phyloP scores from a whole-genome alignment of 495 filamentous ascomycete species.

The Aspergillus leporis region DNA sequence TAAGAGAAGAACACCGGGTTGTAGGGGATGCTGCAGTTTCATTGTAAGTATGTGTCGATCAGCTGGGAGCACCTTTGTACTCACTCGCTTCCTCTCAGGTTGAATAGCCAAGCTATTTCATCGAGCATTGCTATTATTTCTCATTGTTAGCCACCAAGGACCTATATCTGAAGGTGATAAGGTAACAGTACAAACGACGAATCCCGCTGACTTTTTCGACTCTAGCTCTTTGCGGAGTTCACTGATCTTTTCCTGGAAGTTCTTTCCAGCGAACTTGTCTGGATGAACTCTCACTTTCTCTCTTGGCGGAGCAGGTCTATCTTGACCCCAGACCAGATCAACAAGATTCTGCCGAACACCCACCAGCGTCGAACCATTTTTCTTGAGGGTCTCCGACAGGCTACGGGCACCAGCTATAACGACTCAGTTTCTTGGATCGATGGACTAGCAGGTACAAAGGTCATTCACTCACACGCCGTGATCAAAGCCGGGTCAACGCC shows the following conservation, averaged over 20 bases:
- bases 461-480: conserved; percentile 59
- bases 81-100: conserved; percentile 89
- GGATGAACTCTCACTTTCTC: conserved; percentile 72
- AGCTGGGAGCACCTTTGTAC: conserved; percentile 14
- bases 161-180: not conserved
- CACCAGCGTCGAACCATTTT: conserved; percentile 73
- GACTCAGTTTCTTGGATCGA: conserved; percentile 16
- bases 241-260: conserved; percentile 77
- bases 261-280: conserved; percentile 78
- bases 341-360: conserved; percentile 79
- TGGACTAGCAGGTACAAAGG: not conserved
- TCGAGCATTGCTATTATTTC: conserved; percentile 72
- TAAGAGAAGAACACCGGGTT: conserved; percentile 99
- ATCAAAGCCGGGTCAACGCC: conserved; percentile 91
- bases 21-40: conserved; percentile 75
- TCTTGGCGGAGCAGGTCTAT: conserved; percentile 71
- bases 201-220: conserved; percentile 84
- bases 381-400: conserved; percentile 82
- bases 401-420: conserved; percentile 72
- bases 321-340: conserved; percentile 79
- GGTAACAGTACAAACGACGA: conserved; percentile 70
- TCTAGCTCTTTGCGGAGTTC: conserved; percentile 89
- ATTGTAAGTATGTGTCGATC: not conserved
- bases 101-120: conserved; percentile 97
- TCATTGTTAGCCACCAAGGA: conserved; percentile 21